Percentiles rank a stretch among this genome's conserved stretches.
phyloP scores from a whole-genome alignment of 2,329 filamentous ascomycete species.

The Alternaria solani region DNA sequence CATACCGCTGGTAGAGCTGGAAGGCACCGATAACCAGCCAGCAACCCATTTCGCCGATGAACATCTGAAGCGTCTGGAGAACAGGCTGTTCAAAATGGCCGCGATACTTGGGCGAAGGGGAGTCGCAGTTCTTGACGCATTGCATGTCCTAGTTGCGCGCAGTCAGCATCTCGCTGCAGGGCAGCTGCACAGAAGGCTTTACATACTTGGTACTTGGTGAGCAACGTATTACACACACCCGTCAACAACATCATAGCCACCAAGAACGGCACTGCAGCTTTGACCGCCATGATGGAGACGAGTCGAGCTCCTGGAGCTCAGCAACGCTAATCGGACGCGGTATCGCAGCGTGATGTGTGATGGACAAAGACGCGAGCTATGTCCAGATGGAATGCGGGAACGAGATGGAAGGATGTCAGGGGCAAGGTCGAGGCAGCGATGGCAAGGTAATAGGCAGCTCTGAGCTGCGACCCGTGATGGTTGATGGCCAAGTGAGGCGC shows the following conservation, averaged over 20 bases:
- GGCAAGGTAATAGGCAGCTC: slow-evolving; percentile 31
- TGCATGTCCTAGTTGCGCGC: slow-evolving; percentile 77
- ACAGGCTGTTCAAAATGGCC: slow-evolving; percentile 91
- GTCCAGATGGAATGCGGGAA: slow-evolving; percentile 7
- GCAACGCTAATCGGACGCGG: slow-evolving; percentile 19
- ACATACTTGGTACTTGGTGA: slow-evolving; percentile 92
- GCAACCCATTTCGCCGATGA: slow-evolving; percentile 93
- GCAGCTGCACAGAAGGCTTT: background rate
- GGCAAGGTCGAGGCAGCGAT: slow-evolving; percentile 11
- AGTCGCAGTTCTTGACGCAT: slow-evolving; percentile 90
- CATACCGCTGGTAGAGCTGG: slow-evolving; percentile 69
- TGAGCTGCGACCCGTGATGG: slow-evolving; percentile 36
- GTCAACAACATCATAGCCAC: slow-evolving; percentile 97
- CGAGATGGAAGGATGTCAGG: slow-evolving; percentile 3
- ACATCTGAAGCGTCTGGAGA: slow-evolving; percentile 97
- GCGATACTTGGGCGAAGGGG: slow-evolving; percentile 70
- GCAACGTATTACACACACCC: slow-evolving; percentile 93
- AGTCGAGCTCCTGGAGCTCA: slow-evolving; percentile 24
- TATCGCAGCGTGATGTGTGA: background rate
- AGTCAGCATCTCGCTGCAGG: slow-evolving; percentile 28
- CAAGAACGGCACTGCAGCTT: slow-evolving; percentile 79
- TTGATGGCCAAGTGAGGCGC: slow-evolving; percentile 31
- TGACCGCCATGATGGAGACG: slow-evolving; percentile 68
- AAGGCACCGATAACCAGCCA: slow-evolving; percentile 86
- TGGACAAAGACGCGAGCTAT: slow-evolving; percentile 21